Base-by-base conservation (phyloP, 164 flowering plant genomes). In the Stephania cephalantha region DNA sequence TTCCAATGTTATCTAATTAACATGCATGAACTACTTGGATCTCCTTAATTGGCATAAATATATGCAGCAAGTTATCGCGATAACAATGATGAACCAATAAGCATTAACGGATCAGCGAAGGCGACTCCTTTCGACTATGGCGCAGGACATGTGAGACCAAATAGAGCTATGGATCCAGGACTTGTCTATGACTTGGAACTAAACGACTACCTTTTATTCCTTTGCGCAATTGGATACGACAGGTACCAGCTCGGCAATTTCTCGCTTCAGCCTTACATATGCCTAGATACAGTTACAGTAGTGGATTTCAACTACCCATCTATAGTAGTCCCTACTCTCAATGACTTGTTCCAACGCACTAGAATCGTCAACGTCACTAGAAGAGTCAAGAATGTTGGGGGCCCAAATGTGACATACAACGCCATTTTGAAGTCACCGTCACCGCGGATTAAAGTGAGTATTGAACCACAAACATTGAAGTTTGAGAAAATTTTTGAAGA, bases 101-200 rank as follows among this genome's bases (percentile, higher is more conserved):
- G n/a, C n/a, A 72, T 83, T 70, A 75, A 74, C 1, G 65, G 65
- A 18, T 9, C 65, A 7, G 8, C 7, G 25, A 29, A 71, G 75
- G 86, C 88, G 20, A 85, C 81, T 7, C 88, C 89, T n/a, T 85
- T 85, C 73, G 66, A 22, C 20, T 81, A 86, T 53, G 93, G 90
- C 0, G 18, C 86, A 8, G 93, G 93, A 65, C 89, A 86, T 45
- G 72, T 88, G 0, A 48, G 79, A 7, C 90, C 93, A 0, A 87
- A 85, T 74, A 75, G 82, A 1, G 91, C 90, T 44, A 73, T 80
- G 85, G 83, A 87, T 53, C 93, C 91, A 11, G 91, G 93, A 2
- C 76, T 89, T 79, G 86, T 89, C 67, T 89, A 89, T 44, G 93
- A 89, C 84, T 46, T 88, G 46, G 74, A 69, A 5, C 13, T 22